Base-by-base conservation (phyloP, 176 grass and related monocot genomes). In the Cenchrus purpureus region DNA sequence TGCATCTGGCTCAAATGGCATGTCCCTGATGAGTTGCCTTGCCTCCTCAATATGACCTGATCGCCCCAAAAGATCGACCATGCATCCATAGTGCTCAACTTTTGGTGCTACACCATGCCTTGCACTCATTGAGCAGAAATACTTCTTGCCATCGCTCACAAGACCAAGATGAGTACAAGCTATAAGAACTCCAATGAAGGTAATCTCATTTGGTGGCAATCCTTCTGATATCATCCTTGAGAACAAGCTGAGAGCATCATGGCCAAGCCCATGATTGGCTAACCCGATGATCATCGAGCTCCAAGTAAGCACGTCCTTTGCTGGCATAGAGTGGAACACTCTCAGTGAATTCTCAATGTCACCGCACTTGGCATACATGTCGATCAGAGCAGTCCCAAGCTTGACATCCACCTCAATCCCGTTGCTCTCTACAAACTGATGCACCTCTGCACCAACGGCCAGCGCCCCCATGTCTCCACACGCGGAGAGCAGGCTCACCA, bases 311-410 rank as follows among this genome's bases (percentile, higher is more conserved):
- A 90, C 88, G 52, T 95, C 93, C 77, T 80, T 95, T 20, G 10
- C 65, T 17, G 19, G 60, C 86, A 92, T 85, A 12, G 48, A 12
- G 16, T 45, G 51, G 73, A 95, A 90, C 46, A 92, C 73, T 48
- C 28, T 71, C 28, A 84, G 65, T 0, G 88, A 75, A 49, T 68
- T 90, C 1, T 92, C 88, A 0, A 95, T 92, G 72, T 95, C 87
- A 4, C 92, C 95, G 8, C 92, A 98, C 81, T 98, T 98, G 49
- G 89, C 87, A 46, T 93, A 98, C 95, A 98, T 98, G 76, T 95
- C 91, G 9, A 98, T 82, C 54, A 98, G 79, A 68, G 93, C 85
- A 61, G 93, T 92, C 28, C 90, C 90, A 9, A 95, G 93, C 79
- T 84, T 92, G 55, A 92, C 72, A 73, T 95, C 93, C 54, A 92